Evolutionary conservation across 139 green algal genomes (phyloP).

Genomic region (Diplosphaera chodatii): DNA sequence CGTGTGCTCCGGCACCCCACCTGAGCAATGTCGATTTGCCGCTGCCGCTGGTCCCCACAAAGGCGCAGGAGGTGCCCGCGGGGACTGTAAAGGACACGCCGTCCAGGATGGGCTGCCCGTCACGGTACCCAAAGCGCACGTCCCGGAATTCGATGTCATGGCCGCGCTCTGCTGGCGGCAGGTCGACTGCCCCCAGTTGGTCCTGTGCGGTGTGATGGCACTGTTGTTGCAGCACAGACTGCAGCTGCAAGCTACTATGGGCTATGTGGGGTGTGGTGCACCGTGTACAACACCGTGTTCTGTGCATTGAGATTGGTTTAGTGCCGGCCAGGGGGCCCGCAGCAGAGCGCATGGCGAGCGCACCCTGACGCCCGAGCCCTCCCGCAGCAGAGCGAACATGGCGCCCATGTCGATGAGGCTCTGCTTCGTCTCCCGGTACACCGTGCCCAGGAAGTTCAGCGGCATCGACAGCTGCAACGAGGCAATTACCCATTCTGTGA

Average conservation of each 20-base stretch:
- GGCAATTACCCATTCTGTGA: too few relatives aligned
- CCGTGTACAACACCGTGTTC: too few relatives aligned
- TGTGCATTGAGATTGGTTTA: too few relatives aligned
- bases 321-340: too few relatives aligned
- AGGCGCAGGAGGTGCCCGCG: conserved; percentile 74
- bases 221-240: too few relatives aligned
- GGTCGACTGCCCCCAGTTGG: conserved; percentile 7
- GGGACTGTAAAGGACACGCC: conserved; percentile 50
- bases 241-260: too few relatives aligned
- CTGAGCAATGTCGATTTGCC: conserved; percentile 73
- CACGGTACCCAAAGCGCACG: conserved; percentile 67
- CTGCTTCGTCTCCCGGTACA: conserved; percentile 95
- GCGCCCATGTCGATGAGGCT: conserved; percentile 92
- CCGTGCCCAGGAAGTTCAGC: conserved; percentile 96
- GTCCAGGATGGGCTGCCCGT: conserved; percentile 56
- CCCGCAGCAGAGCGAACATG: conserved; percentile 84
- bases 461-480: conserved; percentile 92
- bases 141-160: conserved; percentile 52
- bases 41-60: conserved; percentile 83
- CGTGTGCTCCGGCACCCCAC: conserved; percentile 32
- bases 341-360: too few relatives aligned
- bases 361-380: conserved; percentile 9
- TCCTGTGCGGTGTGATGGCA: conserved; percentile 8
- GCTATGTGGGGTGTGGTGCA: too few relatives aligned
- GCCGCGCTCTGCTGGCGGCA: conserved; percentile 7